Conservation (phyloP, 257 asterid genomes). For the Oldenlandia corymbosa region DNA sequence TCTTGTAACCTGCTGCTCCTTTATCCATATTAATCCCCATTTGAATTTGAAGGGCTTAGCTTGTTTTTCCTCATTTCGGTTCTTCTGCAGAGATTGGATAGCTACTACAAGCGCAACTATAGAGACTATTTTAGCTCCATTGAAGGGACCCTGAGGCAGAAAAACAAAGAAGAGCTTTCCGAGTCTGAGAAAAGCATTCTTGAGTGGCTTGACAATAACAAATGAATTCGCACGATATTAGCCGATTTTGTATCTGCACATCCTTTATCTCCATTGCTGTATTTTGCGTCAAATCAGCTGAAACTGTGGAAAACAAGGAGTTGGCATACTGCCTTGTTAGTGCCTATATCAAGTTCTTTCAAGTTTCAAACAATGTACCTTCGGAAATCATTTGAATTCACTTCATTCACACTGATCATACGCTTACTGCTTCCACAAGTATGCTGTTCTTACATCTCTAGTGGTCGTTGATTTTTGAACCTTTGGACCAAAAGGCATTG, state of each 20-base stretch:
- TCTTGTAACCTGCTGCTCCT: not conserved
- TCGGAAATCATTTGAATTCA: not conserved
- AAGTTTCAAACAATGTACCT: not conserved
- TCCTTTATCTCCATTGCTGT: not conserved
- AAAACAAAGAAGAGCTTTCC: constrained; percentile 45
- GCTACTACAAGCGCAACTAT: constrained; percentile 74
- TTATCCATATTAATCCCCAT: not conserved
- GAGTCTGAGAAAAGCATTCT: constrained; percentile 76
- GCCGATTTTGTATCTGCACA: not conserved
- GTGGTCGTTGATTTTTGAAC: no score
- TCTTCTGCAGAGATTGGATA: constrained; percentile 55
- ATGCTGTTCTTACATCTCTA: no score
- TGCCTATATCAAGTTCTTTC: not conserved
- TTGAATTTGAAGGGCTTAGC: not conserved
- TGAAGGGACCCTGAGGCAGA: constrained; percentile 70
- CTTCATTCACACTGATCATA: not conserved
- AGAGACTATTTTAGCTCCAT: constrained; percentile 63
- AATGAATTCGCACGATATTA: constrained; percentile 21
- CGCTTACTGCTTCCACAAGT: not conserved
- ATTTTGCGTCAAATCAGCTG: not conserved
- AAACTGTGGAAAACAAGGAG: not conserved
- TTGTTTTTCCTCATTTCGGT: not conserved
- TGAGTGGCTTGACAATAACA: constrained; percentile 67
- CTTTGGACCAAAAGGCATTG: no score
- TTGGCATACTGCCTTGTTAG: not conserved